Conservation (phyloP, 805 yeast genomes). For the Lachancea meyersii region DNA sequence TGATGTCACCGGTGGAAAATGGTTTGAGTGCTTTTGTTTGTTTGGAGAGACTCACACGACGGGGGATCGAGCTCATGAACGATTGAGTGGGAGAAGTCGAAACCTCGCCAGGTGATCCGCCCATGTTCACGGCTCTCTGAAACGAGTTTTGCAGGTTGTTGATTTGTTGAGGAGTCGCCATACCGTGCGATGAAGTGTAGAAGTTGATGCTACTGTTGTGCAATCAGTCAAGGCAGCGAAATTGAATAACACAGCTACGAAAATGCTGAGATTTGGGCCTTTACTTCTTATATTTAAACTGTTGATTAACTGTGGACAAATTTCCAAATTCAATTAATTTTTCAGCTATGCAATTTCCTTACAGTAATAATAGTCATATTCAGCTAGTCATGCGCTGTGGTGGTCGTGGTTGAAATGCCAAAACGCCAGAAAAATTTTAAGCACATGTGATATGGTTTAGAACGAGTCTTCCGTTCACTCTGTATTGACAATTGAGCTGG, state of each 20-base stretch:
- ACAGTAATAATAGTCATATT: background rate
- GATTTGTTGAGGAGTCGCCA: constrained; percentile 69
- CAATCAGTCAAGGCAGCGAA: too few species aligned
- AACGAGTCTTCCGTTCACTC: too few species aligned
- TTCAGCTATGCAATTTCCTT: constrained; percentile 1
- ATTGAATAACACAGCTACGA: too few species aligned
- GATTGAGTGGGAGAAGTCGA: constrained; percentile 79
- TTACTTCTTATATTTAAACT: background rate
- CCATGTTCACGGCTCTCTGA: constrained; percentile 45
- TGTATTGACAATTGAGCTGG: too few species aligned
- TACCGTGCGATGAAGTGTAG: constrained; percentile 23
- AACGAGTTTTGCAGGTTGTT: constrained; percentile 47
- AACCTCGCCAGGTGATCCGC: constrained; percentile 62
- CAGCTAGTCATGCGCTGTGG: constrained; percentile 3
- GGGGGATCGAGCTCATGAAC: constrained; percentile 47
- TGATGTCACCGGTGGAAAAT: constrained; percentile 90
- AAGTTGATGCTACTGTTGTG: too few species aligned
- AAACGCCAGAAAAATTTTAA: constrained; percentile 4
- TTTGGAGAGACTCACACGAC: constrained; percentile 37
- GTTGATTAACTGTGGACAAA: background rate
- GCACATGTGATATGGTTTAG: constrained; percentile 6
- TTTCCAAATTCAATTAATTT: constrained; percentile 4
- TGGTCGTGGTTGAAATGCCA: background rate
- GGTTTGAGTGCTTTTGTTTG: constrained; percentile 81
- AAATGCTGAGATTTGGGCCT: too few species aligned